phyloP scores from a whole-genome alignment of 768 basidiomycete genomes.

The Suillus luteus region DNA sequence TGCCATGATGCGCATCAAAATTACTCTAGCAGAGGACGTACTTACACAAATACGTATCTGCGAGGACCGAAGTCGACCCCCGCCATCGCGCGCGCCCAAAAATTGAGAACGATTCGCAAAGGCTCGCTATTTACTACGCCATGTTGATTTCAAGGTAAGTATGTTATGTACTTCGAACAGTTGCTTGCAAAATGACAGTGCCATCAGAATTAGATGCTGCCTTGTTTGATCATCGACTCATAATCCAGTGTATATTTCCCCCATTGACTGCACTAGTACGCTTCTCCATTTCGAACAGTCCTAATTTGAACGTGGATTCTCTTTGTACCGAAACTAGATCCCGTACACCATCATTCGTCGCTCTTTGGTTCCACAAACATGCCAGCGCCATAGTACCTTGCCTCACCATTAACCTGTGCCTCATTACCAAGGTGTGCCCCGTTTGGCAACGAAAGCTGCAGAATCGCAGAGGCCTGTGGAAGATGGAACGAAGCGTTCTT shows the following conservation, averaged over 20 bases:
- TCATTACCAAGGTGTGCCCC: background rate
- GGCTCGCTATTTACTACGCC: no score
- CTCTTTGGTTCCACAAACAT: background rate
- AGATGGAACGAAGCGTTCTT: background rate
- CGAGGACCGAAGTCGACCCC: no score
- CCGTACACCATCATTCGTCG: background rate
- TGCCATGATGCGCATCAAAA: no score
- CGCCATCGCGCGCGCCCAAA: no score
- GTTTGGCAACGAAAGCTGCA: background rate
- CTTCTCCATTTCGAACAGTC: background rate
- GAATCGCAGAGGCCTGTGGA: background rate
- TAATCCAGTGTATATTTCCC: background rate
- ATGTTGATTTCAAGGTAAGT: no score
- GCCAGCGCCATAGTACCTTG: constrained; percentile 1
- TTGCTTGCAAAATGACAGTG: background rate
- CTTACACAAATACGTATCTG: no score
- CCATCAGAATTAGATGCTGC: background rate
- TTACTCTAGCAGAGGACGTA: no score
- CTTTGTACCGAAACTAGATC: background rate
- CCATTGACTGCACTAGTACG: background rate
- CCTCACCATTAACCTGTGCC: background rate
- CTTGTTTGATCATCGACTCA: background rate
- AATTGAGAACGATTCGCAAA: no score
- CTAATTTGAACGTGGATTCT: background rate
- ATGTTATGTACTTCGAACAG: background rate